Evolutionary conservation across 2,329 filamentous ascomycete species (phyloP), one percentile per base, ranked within the genome.

Genomic region (Zasmidium angulare): DNA sequence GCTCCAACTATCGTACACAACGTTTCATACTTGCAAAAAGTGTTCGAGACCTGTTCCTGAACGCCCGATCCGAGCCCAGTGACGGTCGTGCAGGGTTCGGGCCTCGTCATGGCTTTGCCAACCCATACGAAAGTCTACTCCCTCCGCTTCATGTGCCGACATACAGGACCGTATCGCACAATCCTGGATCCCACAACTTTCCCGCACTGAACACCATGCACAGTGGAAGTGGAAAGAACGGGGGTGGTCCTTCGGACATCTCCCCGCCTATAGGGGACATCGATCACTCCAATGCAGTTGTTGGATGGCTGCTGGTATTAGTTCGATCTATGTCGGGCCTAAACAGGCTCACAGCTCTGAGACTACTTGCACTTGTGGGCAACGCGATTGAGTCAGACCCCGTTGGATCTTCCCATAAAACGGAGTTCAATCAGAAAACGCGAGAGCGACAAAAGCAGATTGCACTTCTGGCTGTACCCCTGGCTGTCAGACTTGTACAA

Each of bases 1-100:
- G 90, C 68, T 97, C 93, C 0, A 88, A 87, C 66, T 90, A 88
- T 74, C 85, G 91, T 56, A 87, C 90, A 10, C 88, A 88, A 64
- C 84, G 90, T 17, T 71, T 75, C 54, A 68, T 73, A 23, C 62
- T 72, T 1, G 65, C 70, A 10, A 67, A 82, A 90, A 51, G 76
- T 89, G 47, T 74, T 10, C 63, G 68, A 47, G 67, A 69, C 10
- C 64, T 74, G 12, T 73, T 73, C 50, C 55, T 59, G 9, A 58
- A 64, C 36, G 60, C 61, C 29, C 62, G 59, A 2, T 43, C 52
- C 1, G 65, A 63, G 19, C 62, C 55, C 22, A 59, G 60, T 31
- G 69, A 71, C 43, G 58, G 68, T 40, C 61, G 68, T 19, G 60
- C 66, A 29, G 55, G 61, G 29, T 66, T 69, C 26, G 62, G 66